Conservation (phyloP, 2,329 filamentous ascomycete genomes). For the Neofusicoccum parvum region DNA sequence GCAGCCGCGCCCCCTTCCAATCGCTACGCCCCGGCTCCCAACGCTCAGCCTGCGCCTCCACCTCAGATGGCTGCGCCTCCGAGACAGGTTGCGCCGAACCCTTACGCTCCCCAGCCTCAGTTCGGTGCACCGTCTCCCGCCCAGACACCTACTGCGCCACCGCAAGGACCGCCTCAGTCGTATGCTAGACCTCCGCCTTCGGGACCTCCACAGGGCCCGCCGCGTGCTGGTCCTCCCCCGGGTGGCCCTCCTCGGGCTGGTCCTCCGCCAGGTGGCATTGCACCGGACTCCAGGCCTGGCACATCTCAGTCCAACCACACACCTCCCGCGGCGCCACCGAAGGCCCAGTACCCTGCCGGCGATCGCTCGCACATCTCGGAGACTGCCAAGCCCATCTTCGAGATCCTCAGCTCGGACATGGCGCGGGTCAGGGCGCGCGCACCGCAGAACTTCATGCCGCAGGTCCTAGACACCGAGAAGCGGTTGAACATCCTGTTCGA, state of each 20-base stretch:
- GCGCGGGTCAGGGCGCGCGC: constrained; percentile 84
- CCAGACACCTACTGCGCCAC: constrained; percentile 38
- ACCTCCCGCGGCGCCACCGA: constrained; percentile 37
- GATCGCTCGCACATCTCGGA: constrained; percentile 88
- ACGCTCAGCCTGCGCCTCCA: constrained; percentile 52
- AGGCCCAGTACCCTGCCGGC: constrained; percentile 72
- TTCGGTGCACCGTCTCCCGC: constrained; percentile 29
- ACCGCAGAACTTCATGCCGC: constrained; percentile 80
- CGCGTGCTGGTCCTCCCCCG: constrained; percentile 47
- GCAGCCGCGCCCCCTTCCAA: constrained; percentile 73
- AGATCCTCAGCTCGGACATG: constrained; percentile 82
- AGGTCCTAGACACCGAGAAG: constrained; percentile 94
- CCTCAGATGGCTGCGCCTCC: constrained; percentile 44
- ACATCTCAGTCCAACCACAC: constrained; percentile 54
- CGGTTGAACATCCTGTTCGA: constrained; percentile 92
- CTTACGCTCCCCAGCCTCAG: constrained; percentile 39
- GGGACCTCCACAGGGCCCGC: constrained; percentile 48
- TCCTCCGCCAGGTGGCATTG: constrained; percentile 34
- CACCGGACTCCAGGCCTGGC: constrained; percentile 45
- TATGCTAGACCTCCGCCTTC: constrained; percentile 40
- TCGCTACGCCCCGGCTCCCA: constrained; percentile 67
- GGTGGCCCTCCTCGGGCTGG: constrained; percentile 42
- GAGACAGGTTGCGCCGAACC: constrained; percentile 49
- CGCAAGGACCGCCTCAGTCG: constrained; percentile 43
- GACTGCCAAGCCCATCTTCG: constrained; percentile 74